phyloP scores from a whole-genome alignment of 495 filamentous ascomycete species.

The Penicillium fimorum region DNA sequence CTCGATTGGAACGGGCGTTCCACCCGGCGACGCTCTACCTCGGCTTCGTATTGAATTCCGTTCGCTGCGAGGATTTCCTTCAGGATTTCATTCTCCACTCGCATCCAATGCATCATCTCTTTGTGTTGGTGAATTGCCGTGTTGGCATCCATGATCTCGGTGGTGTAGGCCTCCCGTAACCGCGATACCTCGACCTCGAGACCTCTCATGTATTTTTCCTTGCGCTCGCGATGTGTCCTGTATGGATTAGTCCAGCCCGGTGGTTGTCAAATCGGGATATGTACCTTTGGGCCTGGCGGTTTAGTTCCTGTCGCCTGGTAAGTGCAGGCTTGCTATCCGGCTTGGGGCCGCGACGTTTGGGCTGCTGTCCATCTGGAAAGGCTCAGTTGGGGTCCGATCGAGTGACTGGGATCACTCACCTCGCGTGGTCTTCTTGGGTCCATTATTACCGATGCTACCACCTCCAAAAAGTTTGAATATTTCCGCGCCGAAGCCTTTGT shows the following conservation, averaged over 20 bases:
- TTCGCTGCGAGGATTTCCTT: constrained; percentile 70
- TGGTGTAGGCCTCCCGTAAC: constrained; percentile 50
- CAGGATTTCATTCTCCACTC: constrained; percentile 70
- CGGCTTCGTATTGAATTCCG: constrained; percentile 59
- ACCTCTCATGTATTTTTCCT: constrained; percentile 92
- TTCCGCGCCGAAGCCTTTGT: constrained; percentile 33
- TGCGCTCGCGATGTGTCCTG: constrained; percentile 93
- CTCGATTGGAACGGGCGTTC: constrained; percentile 36
- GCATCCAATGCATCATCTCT: constrained; percentile 38
- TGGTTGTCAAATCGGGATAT: background rate
- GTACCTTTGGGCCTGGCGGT: constrained; percentile 93
- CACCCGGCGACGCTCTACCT: constrained; percentile 40
- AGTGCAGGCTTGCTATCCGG: constrained; percentile 94
- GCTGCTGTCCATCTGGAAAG: constrained; percentile 70
- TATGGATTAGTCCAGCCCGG: constrained; percentile 10
- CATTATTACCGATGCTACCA: background rate
- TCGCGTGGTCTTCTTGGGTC: constrained; percentile 37
- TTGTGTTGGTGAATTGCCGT: constrained; percentile 42
- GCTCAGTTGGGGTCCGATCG: background rate
- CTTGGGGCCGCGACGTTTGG: constrained; percentile 90
- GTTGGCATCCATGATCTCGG: constrained; percentile 41
- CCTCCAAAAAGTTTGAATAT: constrained; percentile 40
- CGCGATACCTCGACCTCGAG: constrained; percentile 86
- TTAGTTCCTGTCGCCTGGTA: constrained; percentile 91
- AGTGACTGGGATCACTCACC: constrained; percentile 22